Evolutionary conservation across 768 basidiomycete genomes (phyloP).

Genomic region (Leccinum incarnatum): DNA sequence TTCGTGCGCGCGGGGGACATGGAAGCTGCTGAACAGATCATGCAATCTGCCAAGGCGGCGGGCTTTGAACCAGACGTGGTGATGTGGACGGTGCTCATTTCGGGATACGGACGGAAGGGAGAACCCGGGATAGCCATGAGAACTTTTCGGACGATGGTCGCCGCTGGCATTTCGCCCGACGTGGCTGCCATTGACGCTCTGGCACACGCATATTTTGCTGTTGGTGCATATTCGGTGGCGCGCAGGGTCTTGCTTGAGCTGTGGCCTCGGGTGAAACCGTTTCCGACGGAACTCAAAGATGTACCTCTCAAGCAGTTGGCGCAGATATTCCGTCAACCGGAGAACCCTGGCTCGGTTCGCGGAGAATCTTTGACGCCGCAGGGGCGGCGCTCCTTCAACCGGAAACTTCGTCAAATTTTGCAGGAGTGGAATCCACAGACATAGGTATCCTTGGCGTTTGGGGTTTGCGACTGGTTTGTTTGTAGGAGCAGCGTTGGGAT

Average conservation of each 20-base stretch:
- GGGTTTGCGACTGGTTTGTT: neutral
- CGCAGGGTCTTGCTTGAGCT: slow-evolving; percentile 53
- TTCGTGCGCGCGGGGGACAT: slow-evolving; percentile 60
- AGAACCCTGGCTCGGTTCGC: slow-evolving; percentile 11
- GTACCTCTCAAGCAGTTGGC: slow-evolving; percentile 48
- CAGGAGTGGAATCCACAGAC: slow-evolving; percentile 21
- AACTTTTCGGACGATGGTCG: slow-evolving; percentile 62
- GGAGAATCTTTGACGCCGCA: slow-evolving; percentile 28
- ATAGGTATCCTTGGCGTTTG: slow-evolving; percentile 2
- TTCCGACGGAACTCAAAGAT: slow-evolving; percentile 48
- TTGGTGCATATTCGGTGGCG: slow-evolving; percentile 50
- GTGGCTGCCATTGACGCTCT: slow-evolving; percentile 69
- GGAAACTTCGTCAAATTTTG: slow-evolving; percentile 34
- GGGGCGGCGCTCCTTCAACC: slow-evolving; percentile 37
- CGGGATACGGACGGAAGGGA: slow-evolving; percentile 62
- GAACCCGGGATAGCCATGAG: slow-evolving; percentile 51
- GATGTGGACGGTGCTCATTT: slow-evolving; percentile 77
- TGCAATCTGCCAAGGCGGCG: slow-evolving; percentile 48
- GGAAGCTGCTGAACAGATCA: slow-evolving; percentile 49
- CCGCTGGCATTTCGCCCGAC: slow-evolving; percentile 63
- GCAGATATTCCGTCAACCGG: slow-evolving; percentile 39
- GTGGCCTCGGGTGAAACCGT: slow-evolving; percentile 63
- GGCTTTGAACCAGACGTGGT: slow-evolving; percentile 58
- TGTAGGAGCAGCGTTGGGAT: slow-evolving; percentile 1
- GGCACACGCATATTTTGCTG: slow-evolving; percentile 61